Evolutionary conservation across 345 rosid genomes (phyloP).

Genomic region (Eucalyptus erythrocorys): DNA sequence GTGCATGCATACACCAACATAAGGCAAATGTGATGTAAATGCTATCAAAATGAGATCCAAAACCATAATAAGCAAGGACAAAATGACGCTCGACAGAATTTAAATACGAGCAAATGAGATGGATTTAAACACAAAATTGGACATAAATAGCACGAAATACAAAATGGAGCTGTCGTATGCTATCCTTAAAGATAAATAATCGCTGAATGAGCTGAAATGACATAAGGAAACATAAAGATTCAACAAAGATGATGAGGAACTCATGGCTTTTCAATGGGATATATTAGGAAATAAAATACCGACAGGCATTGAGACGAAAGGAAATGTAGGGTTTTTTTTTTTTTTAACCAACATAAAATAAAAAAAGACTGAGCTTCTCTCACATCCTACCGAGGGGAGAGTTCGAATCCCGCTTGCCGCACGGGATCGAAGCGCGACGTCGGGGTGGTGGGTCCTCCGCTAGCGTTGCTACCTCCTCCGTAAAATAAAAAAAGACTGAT

Average conservation of each 20-base stretch:
- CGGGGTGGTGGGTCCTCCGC: too few species aligned
- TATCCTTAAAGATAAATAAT: neutral
- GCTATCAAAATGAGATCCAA: too few species aligned
- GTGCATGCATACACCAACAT: neutral
- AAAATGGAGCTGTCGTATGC: neutral
- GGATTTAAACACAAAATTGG: neutral
- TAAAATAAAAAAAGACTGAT: neutral
- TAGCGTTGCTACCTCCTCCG: too few species aligned
- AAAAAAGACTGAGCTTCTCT: neutral
- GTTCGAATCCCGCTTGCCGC: too few species aligned
- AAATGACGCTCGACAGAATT: neutral
- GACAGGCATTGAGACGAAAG: neutral
- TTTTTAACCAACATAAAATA: too few species aligned
- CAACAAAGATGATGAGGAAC: neutral
- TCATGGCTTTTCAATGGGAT: neutral
- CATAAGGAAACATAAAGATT: neutral
- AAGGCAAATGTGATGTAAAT: too few species aligned
- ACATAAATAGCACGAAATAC: neutral
- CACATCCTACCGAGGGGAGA: too few species aligned
- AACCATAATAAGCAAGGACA: too few species aligned
- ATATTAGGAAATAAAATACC: neutral
- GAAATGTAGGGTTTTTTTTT: neutral
- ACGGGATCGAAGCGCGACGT: too few species aligned
- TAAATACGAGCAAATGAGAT: neutral
- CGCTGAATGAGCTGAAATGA: neutral